A percentile compares a stretch with the other conserved stretches of the same genome.
phyloP scores from a whole-genome alignment of 1,284 basidiomycete genomes.

The Cerioporus squamosus region DNA sequence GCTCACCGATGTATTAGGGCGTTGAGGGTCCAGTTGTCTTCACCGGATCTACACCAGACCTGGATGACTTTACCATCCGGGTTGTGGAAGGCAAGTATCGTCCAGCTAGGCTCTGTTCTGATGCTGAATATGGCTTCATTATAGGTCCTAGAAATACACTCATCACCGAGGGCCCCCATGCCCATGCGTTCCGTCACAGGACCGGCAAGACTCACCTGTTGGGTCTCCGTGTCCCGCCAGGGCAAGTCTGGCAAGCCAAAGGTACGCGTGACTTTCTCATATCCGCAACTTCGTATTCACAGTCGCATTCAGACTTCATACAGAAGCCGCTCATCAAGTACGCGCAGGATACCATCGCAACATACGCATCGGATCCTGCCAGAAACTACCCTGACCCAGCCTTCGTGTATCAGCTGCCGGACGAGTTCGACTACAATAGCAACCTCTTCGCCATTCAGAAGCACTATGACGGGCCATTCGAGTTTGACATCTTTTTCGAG shows the following conservation, averaged over 20 bases:
- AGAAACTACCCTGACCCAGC: slow-evolving; percentile 75
- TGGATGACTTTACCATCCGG: slow-evolving; percentile 83
- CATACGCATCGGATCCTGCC: slow-evolving; percentile 54
- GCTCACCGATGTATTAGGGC: slow-evolving; percentile 51
- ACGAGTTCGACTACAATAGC: slow-evolving; percentile 73
- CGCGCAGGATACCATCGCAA: slow-evolving; percentile 57
- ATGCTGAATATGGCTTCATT: background rate
- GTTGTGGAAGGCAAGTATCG: slow-evolving; percentile 74
- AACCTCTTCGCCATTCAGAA: slow-evolving; percentile 90
- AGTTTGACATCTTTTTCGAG: slow-evolving; percentile 88
- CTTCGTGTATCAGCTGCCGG: slow-evolving; percentile 74
- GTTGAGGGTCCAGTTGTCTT: slow-evolving; percentile 71
- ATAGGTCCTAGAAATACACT: slow-evolving; percentile 62
- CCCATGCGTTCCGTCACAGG: slow-evolving; percentile 62
- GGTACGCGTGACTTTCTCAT: slow-evolving; percentile 45
- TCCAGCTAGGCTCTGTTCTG: too few relatives aligned
- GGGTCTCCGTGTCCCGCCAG: slow-evolving; percentile 66
- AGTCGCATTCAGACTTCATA: slow-evolving; percentile 58
- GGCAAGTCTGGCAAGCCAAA: slow-evolving; percentile 85
- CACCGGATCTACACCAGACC: slow-evolving; percentile 71
- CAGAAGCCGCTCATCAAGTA: slow-evolving; percentile 63
- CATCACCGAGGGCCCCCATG: slow-evolving; percentile 57
- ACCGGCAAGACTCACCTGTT: slow-evolving; percentile 77
- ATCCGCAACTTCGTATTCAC: background rate
- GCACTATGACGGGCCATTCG: slow-evolving; percentile 80